phyloP scores from a whole-genome alignment of 306 rosid genomes.

The Datisca glomerata region DNA sequence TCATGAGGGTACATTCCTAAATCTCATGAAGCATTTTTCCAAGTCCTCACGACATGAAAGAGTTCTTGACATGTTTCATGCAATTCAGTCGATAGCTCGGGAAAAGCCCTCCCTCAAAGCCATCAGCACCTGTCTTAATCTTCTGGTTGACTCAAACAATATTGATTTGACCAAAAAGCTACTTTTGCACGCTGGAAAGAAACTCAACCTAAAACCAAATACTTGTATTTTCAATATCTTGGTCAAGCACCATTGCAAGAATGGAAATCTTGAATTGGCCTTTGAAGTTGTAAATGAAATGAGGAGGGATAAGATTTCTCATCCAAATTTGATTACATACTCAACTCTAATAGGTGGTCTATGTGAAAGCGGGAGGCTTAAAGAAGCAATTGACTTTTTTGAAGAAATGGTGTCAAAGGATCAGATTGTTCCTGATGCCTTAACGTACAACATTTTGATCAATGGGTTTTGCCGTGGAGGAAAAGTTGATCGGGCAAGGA shows the following conservation, averaged over 20 bases:
- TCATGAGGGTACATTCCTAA: constrained; percentile 69
- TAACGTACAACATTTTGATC: constrained; percentile 63
- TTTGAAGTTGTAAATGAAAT: constrained; percentile 65
- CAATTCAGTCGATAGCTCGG: constrained; percentile 51
- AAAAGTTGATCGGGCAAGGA: constrained; percentile 51
- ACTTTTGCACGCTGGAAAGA: constrained; percentile 47
- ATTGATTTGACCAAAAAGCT: constrained; percentile 56
- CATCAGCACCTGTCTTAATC: constrained; percentile 70
- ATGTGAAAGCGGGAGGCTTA: constrained; percentile 52
- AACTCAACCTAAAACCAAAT: constrained; percentile 45
- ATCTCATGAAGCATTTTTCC: constrained; percentile 76
- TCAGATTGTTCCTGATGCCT: constrained; percentile 51
- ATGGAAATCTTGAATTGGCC: constrained; percentile 63
- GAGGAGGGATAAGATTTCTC: constrained; percentile 41
- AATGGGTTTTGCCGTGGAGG: constrained; percentile 63
- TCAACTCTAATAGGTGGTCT: constrained; percentile 77
- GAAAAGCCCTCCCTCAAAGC: constrained; percentile 74
- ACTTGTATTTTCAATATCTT: constrained; percentile 70
- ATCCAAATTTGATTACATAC: constrained; percentile 67
- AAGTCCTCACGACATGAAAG: constrained; percentile 42
- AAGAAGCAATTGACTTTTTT: constrained; percentile 69
- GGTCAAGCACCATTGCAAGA: constrained; percentile 77
- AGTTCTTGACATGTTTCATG: constrained; percentile 50
- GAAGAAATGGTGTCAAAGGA: constrained; percentile 72
- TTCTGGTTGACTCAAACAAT: constrained; percentile 46